phyloP scores from a whole-genome alignment of 2,329 filamentous ascomycete species.

The Clonostachys rhizophaga region DNA sequence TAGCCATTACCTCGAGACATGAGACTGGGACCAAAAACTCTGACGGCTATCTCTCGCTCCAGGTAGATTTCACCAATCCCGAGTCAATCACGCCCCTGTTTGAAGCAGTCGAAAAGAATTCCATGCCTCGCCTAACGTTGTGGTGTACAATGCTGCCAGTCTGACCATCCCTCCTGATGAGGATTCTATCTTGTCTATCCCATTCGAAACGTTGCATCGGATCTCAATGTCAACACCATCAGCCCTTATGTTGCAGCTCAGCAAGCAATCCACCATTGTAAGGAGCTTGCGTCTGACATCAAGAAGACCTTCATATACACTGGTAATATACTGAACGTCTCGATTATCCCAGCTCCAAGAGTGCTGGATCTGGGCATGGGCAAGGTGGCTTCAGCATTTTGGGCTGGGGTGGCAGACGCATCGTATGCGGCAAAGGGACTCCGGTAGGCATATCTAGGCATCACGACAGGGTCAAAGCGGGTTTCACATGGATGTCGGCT shows the following conservation, averaged over 20 bases:
- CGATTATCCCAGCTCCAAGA: background rate
- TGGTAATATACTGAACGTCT: background rate
- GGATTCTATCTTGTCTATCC: conserved; percentile 23
- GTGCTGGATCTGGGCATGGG: conserved; percentile 7
- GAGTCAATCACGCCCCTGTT: conserved; percentile 13
- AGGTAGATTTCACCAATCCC: conserved; percentile 6
- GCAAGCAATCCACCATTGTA: conserved; percentile 27
- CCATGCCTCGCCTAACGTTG: conserved; percentile 22
- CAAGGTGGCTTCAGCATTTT: background rate
- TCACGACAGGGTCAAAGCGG: too few species aligned
- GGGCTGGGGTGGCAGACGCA: background rate
- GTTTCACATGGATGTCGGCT: background rate
- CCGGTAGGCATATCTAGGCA: background rate
- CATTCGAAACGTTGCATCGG: conserved; percentile 17
- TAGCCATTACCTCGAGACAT: conserved; percentile 1
- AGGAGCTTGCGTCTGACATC: conserved; percentile 15
- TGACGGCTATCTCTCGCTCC: background rate
- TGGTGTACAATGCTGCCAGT: conserved; percentile 35
- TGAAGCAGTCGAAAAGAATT: conserved; percentile 23
- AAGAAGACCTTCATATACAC: conserved; percentile 1
- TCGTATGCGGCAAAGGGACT: conserved; percentile 1
- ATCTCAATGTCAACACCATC: conserved; percentile 28
- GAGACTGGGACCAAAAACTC: conserved; percentile 3
- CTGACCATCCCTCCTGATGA: conserved; percentile 21
- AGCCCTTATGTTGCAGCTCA: conserved; percentile 32